Percentiles rank a stretch among this genome's conserved stretches.
These are phyloP conservation scores for Saussurea involucrata DNA, from an alignment of 129 eudicot species.

Conservation along the genomic window DNA sequence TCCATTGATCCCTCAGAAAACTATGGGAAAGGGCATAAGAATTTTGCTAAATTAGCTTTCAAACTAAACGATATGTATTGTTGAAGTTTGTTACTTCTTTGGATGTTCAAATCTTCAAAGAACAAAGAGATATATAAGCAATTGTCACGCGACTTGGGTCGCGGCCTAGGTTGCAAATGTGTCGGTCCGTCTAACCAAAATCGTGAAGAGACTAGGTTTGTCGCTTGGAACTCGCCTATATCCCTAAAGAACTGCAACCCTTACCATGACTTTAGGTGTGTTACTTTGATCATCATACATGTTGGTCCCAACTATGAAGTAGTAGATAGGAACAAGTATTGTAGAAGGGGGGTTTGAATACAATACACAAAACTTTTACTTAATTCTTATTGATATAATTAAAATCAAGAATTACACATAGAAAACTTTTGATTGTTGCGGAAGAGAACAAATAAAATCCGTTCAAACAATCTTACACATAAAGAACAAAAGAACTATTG, in stretches of 20 bases:
- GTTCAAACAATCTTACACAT: no score
- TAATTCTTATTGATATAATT: no score
- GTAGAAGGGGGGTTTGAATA: no score
- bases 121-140: not conserved
- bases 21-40: not conserved
- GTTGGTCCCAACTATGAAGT: no score
- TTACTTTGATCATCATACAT: not conserved
- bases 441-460: no score
- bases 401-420: no score
- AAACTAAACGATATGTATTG: not conserved
- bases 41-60: not conserved
- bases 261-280: not conserved
- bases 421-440: no score
- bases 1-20: not conserved
- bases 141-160: not conserved
- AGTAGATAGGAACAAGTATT: no score
- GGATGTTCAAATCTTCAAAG: not conserved
- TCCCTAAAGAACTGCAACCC: not conserved
- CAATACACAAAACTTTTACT: no score
- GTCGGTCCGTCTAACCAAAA: not conserved
- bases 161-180: not conserved
- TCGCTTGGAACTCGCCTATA: not conserved
- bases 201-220: not conserved
- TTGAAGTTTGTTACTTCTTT: not conserved
- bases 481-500: no score